These are phyloP conservation scores for Shiraia sp. DNA, from an alignment of 2,329 filamentous ascomycete genomes.

Conservation along the genomic window DNA sequence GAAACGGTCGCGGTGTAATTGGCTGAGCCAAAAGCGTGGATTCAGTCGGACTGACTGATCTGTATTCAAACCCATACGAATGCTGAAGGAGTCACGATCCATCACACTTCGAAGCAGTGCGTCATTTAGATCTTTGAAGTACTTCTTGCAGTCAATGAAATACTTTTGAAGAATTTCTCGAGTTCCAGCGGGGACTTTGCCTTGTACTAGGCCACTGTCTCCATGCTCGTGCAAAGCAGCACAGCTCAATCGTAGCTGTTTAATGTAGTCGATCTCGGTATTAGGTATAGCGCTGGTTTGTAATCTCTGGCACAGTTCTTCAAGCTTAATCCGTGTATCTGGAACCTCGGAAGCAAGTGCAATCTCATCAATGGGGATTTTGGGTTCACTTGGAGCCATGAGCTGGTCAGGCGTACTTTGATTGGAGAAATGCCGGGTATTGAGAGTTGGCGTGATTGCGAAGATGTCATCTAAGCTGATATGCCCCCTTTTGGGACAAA, in stretches of 20 bases:
- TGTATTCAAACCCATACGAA: conserved; percentile 3
- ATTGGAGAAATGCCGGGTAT: no score
- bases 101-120: conserved; percentile 5
- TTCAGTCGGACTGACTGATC: conserved; percentile 20
- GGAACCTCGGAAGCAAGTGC: background rate
- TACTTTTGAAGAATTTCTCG: conserved; percentile 8
- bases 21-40: conserved; percentile 27
- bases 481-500: background rate
- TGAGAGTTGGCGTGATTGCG: no score
- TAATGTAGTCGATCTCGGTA: conserved; percentile 27
- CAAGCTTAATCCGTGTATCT: conserved; percentile 6
- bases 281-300: conserved; percentile 9
- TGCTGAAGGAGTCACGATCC: background rate
- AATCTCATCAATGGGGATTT: background rate
- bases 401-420: conserved; percentile 11
- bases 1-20: conserved; percentile 22
- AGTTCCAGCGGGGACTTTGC: background rate
- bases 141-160: conserved; percentile 11
- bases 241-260: conserved; percentile 19
- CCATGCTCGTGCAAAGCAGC: conserved; percentile 9
- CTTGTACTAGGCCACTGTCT: no score
- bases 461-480: conserved; percentile 10
- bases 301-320: conserved; percentile 15
- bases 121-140: conserved; percentile 9
- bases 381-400: conserved; percentile 5